Evolutionary conservation across 2,329 filamentous ascomycete species (phyloP).

Genomic region (Aspergillus sp.): DNA sequence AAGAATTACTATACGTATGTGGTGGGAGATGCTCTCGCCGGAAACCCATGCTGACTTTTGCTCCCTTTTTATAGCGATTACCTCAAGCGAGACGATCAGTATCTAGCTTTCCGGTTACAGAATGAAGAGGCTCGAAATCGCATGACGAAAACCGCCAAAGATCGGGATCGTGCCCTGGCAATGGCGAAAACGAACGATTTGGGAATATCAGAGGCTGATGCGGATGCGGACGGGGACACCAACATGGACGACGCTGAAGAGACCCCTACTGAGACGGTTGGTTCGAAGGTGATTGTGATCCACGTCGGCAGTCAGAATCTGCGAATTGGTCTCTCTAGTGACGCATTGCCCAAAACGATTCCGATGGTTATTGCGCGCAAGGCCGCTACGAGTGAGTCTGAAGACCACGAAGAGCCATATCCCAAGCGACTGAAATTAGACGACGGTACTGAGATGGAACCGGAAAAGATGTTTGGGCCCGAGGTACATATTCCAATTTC

Average conservation of each 20-base stretch:
- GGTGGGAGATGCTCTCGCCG: neutral
- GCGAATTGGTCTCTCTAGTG: slow-evolving; percentile 90
- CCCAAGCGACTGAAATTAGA: slow-evolving; percentile 65
- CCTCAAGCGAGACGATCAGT: slow-evolving; percentile 96
- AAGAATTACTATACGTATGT: slow-evolving; percentile 98
- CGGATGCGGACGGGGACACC: slow-evolving; percentile 48
- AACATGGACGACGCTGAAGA: slow-evolving; percentile 59
- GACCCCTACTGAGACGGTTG: slow-evolving; percentile 62
- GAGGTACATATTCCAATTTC: slow-evolving; percentile 57
- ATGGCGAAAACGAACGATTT: slow-evolving; percentile 69
- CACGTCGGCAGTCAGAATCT: slow-evolving; percentile 95
- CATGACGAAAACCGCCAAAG: slow-evolving; percentile 81
- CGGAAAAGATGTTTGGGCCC: slow-evolving; percentile 83
- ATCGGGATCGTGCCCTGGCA: slow-evolving; percentile 80
- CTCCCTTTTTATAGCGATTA: slow-evolving; percentile 67
- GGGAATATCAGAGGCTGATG: slow-evolving; percentile 51
- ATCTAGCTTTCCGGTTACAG: slow-evolving; percentile 82
- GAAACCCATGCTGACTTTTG: slow-evolving; percentile 10
- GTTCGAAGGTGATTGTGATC: slow-evolving; percentile 90
- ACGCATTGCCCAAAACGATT: slow-evolving; percentile 89
- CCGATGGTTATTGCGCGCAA: slow-evolving; percentile 88
- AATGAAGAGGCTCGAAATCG: slow-evolving; percentile 81
- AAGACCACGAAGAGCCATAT: slow-evolving; percentile 75
- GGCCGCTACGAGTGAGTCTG: slow-evolving; percentile 75
- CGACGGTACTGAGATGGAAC: slow-evolving; percentile 48